phyloP scores from a whole-genome alignment of 2,329 filamentous ascomycete genomes.

The Coniochaeta hoffmannii region DNA sequence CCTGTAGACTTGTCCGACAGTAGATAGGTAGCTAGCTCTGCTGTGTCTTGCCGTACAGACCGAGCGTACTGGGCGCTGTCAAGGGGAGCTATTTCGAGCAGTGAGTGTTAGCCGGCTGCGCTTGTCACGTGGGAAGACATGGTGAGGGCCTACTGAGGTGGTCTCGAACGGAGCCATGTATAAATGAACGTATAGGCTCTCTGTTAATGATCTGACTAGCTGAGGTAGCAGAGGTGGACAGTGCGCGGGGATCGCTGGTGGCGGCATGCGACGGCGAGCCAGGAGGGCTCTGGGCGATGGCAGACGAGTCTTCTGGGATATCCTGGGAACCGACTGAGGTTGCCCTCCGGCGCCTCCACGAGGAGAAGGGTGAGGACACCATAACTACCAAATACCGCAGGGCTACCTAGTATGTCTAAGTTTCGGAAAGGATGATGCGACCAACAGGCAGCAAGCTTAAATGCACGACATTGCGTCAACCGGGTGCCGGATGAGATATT shows the following conservation, averaged over 20 bases:
- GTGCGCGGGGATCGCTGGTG: constrained; percentile 19
- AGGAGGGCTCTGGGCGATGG: constrained; percentile 9
- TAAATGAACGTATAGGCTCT: constrained; percentile 65
- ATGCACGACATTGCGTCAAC: not conserved
- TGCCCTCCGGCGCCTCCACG: constrained; percentile 12
- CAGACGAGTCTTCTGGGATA: not conserved
- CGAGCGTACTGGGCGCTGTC: constrained; percentile 70
- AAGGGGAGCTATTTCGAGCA: constrained; percentile 46
- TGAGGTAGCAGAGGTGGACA: constrained; percentile 34
- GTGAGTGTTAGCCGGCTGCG: no score
- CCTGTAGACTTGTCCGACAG: constrained; percentile 54
- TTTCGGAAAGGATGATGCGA: no score
- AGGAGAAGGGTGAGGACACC: constrained; percentile 18
- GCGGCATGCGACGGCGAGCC: constrained; percentile 9
- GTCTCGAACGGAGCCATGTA: constrained; percentile 57
- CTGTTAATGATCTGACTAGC: constrained; percentile 22
- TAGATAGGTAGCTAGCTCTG: constrained; percentile 77
- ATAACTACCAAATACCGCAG: not conserved
- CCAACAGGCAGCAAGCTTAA: not conserved
- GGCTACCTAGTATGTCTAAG: no score
- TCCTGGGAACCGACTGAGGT: constrained; percentile 12
- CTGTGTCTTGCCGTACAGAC: constrained; percentile 77
- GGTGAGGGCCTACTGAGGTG: constrained; percentile 41
- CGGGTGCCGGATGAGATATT: not conserved
- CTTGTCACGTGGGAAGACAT: not conserved